These are phyloP conservation scores for Daldinia sp. DNA, from an alignment of 2,329 filamentous ascomycete species.

Conservation along the genomic window DNA sequence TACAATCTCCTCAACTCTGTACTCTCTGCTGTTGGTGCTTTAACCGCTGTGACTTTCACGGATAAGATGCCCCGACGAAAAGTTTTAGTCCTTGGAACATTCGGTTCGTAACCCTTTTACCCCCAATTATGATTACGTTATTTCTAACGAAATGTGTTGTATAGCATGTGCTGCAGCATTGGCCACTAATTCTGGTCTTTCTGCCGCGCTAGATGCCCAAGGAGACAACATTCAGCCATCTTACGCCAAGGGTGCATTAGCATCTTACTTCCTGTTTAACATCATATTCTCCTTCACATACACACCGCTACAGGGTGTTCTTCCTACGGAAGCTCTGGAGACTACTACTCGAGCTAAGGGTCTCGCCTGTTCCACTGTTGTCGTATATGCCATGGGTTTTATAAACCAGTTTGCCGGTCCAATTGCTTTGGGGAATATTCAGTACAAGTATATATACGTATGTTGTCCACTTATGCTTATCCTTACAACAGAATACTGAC, in stretches of 20 bases:
- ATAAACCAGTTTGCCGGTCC: constrained; percentile 63
- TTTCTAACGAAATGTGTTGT: constrained; percentile 16
- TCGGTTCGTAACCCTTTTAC: constrained; percentile 48
- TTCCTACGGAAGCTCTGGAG: constrained; percentile 61
- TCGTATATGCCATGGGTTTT: constrained; percentile 60
- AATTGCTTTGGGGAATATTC: constrained; percentile 59
- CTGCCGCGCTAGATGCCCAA: constrained; percentile 53
- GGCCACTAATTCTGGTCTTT: constrained; percentile 61
- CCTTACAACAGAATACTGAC: neutral
- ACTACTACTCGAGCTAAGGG: constrained; percentile 63
- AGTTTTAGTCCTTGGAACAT: constrained; percentile 59
- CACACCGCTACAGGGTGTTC: constrained; percentile 62
- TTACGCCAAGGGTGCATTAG: constrained; percentile 59
- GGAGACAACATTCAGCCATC: constrained; percentile 51
- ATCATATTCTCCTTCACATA: constrained; percentile 63
- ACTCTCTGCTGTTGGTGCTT: constrained; percentile 59
- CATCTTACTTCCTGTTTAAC: constrained; percentile 64
- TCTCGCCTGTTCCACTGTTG: constrained; percentile 59
- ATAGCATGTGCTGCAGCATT: constrained; percentile 56
- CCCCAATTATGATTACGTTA: neutral
- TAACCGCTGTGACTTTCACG: constrained; percentile 58
- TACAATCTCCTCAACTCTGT: constrained; percentile 63
- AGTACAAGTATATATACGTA: constrained; percentile 58
- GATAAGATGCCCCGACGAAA: constrained; percentile 62
- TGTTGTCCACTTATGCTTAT: neutral